A percentile compares a stretch with the other conserved stretches of the same genome.
Evolutionary conservation across 192 early-diverging fungal genomes (phyloP).

Genomic region (Backusella sp.): DNA sequence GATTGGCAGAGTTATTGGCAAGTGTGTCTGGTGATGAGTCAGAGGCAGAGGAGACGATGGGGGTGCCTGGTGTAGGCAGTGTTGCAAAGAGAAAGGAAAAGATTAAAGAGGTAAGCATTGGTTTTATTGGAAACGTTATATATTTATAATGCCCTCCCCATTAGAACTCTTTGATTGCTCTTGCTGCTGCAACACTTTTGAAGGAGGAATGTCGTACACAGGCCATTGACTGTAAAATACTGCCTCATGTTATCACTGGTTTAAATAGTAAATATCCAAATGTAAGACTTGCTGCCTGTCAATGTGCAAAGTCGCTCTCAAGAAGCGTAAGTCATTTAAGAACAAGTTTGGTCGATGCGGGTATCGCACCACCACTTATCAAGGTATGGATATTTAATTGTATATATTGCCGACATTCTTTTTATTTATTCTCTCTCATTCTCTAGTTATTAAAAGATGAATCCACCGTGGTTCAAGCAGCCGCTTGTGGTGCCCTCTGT

Average conservation of each 20-base stretch:
- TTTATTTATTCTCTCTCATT: neutral
- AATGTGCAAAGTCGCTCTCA: constrained; percentile 75
- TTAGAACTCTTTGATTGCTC: constrained; percentile 66
- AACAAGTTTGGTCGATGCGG: constrained; percentile 78
- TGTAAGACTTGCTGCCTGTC: constrained; percentile 75
- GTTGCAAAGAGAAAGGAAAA: constrained; percentile 50
- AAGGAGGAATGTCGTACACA: constrained; percentile 73
- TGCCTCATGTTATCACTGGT: constrained; percentile 66
- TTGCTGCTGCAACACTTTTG: constrained; percentile 69
- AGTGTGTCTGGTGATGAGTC: constrained; percentile 29
- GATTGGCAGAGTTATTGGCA: constrained; percentile 57
- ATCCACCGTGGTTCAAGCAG: constrained; percentile 58
- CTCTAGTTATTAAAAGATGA: constrained; percentile 58
- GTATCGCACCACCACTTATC: constrained; percentile 67
- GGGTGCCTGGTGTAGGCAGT: constrained; percentile 29
- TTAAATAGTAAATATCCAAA: constrained; percentile 54
- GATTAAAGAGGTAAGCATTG: constrained; percentile 57
- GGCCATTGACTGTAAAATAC: constrained; percentile 74
- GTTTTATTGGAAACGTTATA: neutral
- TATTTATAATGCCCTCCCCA: neutral
- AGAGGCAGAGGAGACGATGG: constrained; percentile 33
- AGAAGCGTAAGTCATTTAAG: constrained; percentile 73
- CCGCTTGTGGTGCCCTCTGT: constrained; percentile 76
- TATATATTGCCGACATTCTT: neutral
- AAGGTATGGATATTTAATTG: constrained; percentile 34